Evolutionary conservation across 2,329 filamentous ascomycete genomes (phyloP).

Genomic region (Verticillium klebahnii): DNA sequence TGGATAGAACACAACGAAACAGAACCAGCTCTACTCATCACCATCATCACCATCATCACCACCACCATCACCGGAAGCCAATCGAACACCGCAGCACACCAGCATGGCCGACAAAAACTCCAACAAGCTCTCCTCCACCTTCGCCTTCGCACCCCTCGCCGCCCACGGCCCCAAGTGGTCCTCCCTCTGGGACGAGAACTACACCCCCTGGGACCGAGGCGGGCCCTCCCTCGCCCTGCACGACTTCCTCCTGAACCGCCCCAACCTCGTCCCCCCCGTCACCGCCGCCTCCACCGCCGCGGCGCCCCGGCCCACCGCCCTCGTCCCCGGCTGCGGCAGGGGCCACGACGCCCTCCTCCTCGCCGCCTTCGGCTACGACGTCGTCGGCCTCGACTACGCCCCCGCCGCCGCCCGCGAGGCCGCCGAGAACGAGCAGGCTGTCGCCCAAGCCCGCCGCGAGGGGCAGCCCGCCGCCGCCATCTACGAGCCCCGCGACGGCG

Average conservation of each 20-base stretch:
- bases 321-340: constrained; percentile 78
- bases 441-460: constrained; percentile 24
- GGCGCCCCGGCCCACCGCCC: constrained; percentile 43
- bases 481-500: constrained; percentile 34
- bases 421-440: constrained; percentile 31
- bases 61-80: neutral
- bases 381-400: constrained; percentile 68
- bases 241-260: constrained; percentile 42
- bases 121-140: constrained; percentile 25
- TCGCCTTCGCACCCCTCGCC: constrained; percentile 25
- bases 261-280: constrained; percentile 35
- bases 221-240: constrained; percentile 48
- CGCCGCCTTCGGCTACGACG: constrained; percentile 70
- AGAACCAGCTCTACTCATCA: no score
- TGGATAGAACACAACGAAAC: no score
- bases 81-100: neutral
- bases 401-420: constrained; percentile 40
- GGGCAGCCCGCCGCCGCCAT: constrained; percentile 34
- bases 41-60: no score
- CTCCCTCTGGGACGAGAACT: constrained; percentile 38
- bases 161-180: constrained; percentile 39
- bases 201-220: constrained; percentile 53
- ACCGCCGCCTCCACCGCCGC: constrained; percentile 17
- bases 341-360: constrained; percentile 79
- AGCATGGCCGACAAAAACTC: constrained; percentile 16